phyloP scores from a whole-genome alignment of 2,329 filamentous ascomycete genomes.

The Hypoxylon sp. region DNA sequence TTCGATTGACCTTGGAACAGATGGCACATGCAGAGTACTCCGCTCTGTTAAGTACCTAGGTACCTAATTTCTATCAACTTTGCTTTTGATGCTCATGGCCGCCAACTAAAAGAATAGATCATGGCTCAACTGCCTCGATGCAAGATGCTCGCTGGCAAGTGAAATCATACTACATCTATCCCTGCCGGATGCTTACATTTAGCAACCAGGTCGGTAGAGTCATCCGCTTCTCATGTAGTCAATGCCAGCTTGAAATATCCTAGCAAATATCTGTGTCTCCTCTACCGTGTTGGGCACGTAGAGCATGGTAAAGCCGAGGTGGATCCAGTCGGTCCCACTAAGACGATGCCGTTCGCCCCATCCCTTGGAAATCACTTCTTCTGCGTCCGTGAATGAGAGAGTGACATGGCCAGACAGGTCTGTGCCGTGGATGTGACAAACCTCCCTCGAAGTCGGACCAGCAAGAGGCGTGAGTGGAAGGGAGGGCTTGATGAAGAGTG shows the following conservation, averaged over 20 bases:
- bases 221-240: constrained; percentile 39
- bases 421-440: constrained; percentile 36
- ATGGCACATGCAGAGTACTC: background rate
- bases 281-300: constrained; percentile 39
- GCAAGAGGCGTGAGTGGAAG: constrained; percentile 32
- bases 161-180: background rate
- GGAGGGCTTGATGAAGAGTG: constrained; percentile 28
- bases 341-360: constrained; percentile 40
- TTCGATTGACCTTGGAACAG: background rate
- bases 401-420: constrained; percentile 37
- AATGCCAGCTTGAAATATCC: constrained; percentile 32
- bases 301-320: constrained; percentile 35
- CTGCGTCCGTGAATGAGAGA: constrained; percentile 35
- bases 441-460: constrained; percentile 24
- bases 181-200: background rate
- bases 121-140: background rate
- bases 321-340: constrained; percentile 37
- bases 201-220: background rate
- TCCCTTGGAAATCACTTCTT: constrained; percentile 38
- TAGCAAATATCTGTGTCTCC: constrained; percentile 16
- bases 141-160: background rate
- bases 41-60: background rate
- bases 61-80: too few relatives aligned
- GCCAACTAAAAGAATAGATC: background rate
- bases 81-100: background rate